A percentile compares a stretch with the other conserved stretches of the same genome.
These are phyloP conservation scores for Ceriops zippeliana DNA, from an alignment of 345 rosid species.

Conservation along the genomic window DNA sequence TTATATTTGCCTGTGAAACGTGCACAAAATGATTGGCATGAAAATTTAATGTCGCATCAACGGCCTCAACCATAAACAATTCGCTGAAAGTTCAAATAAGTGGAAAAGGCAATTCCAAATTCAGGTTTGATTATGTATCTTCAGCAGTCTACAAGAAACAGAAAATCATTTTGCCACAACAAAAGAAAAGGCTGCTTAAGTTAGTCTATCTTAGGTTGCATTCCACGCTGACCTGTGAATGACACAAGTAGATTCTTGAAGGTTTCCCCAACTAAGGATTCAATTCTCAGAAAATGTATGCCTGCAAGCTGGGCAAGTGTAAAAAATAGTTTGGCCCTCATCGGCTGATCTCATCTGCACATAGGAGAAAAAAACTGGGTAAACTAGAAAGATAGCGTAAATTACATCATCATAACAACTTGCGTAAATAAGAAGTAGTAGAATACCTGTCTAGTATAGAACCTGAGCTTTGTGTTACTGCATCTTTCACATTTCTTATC, in stretches of 20 bases:
- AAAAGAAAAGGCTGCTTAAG: too few species aligned
- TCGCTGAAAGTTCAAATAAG: too few species aligned
- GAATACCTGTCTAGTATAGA: slow-evolving; percentile 39
- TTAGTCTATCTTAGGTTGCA: neutral
- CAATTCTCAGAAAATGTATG: slow-evolving; percentile 16
- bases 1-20: too few species aligned
- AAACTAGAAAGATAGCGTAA: neutral
- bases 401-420: neutral
- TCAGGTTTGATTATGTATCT: too few species aligned
- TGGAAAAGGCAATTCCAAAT: too few species aligned
- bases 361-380: neutral
- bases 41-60: too few species aligned
- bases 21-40: too few species aligned
- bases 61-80: too few species aligned
- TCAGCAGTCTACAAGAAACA: too few species aligned
- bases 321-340: slow-evolving; percentile 45
- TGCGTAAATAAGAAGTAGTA: neutral
- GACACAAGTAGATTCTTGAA: neutral
- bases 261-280: slow-evolving; percentile 6
- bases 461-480: slow-evolving; percentile 34
- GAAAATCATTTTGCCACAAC: too few species aligned
- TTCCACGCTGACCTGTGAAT: too few species aligned
- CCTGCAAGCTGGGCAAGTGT: slow-evolving; percentile 32
- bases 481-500: slow-evolving; percentile 38
- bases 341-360: slow-evolving; percentile 21